Conservation (phyloP, 2,329 filamentous ascomycete genomes). For the Fusarium haematococcum region DNA sequence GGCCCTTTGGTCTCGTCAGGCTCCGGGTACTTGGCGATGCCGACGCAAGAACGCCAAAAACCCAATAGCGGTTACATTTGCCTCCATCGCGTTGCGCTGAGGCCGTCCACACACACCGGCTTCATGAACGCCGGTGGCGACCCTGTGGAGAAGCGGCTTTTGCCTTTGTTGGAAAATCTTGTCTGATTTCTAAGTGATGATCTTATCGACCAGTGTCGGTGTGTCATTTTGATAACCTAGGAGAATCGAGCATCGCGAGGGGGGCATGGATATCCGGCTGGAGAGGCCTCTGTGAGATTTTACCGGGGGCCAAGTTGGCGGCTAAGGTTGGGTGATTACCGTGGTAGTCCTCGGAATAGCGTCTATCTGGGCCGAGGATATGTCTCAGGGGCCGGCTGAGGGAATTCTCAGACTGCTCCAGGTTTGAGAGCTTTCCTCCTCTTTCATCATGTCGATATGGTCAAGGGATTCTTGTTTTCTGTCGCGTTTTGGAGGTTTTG, state of each 20-base stretch:
- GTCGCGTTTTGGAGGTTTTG: neutral
- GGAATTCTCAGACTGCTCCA: conserved; percentile 2
- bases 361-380: conserved; percentile 16
- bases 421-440: neutral
- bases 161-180: neutral
- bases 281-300: neutral
- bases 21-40: neutral
- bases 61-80: neutral
- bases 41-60: neutral
- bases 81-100: neutral
- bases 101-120: neutral
- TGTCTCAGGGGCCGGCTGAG: neutral
- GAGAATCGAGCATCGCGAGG: neutral
- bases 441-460: neutral
- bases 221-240: neutral
- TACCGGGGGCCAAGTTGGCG: neutral
- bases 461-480: neutral
- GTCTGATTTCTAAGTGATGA: neutral
- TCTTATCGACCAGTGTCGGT: neutral
- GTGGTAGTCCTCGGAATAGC: conserved; percentile 7
- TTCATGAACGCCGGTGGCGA: neutral
- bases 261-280: neutral
- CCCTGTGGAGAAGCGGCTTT: neutral
- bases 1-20: neutral
- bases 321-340: neutral